Base-by-base conservation (phyloP, 83 land plant species). In the Isoetes engelmannii region DNA sequence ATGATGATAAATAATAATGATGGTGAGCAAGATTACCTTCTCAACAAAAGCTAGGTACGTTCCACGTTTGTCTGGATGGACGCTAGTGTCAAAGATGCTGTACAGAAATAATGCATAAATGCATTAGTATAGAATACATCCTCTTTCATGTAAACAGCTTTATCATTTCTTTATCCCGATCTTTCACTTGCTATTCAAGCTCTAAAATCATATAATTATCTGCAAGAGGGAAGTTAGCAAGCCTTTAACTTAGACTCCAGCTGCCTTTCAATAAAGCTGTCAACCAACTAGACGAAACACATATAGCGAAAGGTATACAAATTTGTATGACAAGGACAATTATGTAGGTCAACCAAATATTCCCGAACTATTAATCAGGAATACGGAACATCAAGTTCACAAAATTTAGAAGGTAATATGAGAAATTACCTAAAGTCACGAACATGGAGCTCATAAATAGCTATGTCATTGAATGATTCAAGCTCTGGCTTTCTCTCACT, bases 391-490 rank as follows among this genome's bases (percentile, higher is more conserved):
- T 28, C 37, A 28, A 1, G 54, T 51, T 12, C 3, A 51, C 3
- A 15, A 60, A 64, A 9, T 18, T 64, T 20, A 51, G 42, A 45
- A 37, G 21, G 44, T 5, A 13, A 5, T 57, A 62, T n/a, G 43
- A 69, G 21, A 67, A 61, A 19, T 53, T 47, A 93, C 98, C 98
- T 93, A 75, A 93, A 93, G 68, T 93, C 98, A 67, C 98, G 79
- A 18, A 93, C 78, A 68, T 93, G 98, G 55, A 93, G 81, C 73
- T 93, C 98, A 80, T 93, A 93, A 53, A 93, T 85, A 61, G 85
- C 82, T 44, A 87, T 83, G 71, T 93, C 98, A 68, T 84, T 78
- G 55, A 84, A 87, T 45, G 92, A 79, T 58, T 63, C 44, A 62
- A 92, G 74, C n/a, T 54, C 55, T 15, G 96, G 98, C 67, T 93